Evolutionary conservation across 768 basidiomycete species (phyloP).

Genomic region (Pisolithus albus): DNA sequence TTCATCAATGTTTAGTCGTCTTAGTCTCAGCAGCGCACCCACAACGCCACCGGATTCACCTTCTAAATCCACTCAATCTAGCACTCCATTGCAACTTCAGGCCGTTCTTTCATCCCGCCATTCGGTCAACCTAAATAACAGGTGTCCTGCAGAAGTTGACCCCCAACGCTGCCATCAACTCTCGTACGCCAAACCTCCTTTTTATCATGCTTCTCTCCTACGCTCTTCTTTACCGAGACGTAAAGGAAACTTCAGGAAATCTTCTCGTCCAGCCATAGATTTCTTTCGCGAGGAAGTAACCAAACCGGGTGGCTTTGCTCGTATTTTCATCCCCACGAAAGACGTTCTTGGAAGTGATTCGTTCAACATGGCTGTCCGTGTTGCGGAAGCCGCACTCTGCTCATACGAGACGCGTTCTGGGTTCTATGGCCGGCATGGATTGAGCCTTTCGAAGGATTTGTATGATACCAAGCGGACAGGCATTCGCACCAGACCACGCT

Average conservation of each 20-base stretch:
- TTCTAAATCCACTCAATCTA: neutral
- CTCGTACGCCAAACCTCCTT: constrained; percentile 17
- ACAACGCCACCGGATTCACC: constrained; percentile 6
- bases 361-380: neutral
- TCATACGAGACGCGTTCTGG: constrained; percentile 23
- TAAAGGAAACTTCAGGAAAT: constrained; percentile 20
- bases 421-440: constrained; percentile 25
- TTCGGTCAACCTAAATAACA: neutral
- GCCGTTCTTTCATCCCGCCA: neutral
- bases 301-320: neutral
- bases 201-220: constrained; percentile 23
- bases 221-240: constrained; percentile 20
- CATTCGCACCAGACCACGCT: neutral
- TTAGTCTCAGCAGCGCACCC: neutral
- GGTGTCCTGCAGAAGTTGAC: constrained; percentile 2
- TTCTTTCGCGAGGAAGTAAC: constrained; percentile 21
- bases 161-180: constrained; percentile 6
- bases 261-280: constrained; percentile 18
- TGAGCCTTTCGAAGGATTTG: constrained; percentile 6
- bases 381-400: constrained; percentile 17
- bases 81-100: neutral
- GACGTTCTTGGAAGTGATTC: neutral
- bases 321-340: neutral
- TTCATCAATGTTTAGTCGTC: constrained; percentile 1
- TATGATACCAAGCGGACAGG: neutral